Conservation (phyloP, 1,284 basidiomycete genomes). For the Malassezia equina region DNA sequence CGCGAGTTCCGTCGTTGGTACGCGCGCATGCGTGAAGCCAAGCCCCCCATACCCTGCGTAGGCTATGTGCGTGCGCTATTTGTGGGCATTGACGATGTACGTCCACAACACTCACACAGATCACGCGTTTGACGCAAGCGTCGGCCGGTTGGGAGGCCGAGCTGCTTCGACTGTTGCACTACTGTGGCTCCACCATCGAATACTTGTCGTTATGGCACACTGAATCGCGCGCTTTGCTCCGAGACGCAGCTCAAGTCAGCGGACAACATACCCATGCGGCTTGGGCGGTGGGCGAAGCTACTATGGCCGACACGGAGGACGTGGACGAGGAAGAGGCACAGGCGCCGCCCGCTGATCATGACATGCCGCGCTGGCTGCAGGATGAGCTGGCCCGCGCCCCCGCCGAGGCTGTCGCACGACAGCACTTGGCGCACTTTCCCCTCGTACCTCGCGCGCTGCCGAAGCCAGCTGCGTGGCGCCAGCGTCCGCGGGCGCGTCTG, state of each 20-base stretch:
- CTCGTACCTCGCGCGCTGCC: constrained; percentile 7
- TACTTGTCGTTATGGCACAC: constrained; percentile 41
- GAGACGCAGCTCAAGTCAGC: constrained; percentile 38
- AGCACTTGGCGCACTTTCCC: constrained; percentile 34
- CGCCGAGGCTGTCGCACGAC: constrained; percentile 25
- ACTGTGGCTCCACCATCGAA: constrained; percentile 30
- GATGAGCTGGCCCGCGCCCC: constrained; percentile 27
- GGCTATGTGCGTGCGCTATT: constrained; percentile 33
- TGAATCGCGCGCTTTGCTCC: constrained; percentile 36
- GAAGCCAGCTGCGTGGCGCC: constrained; percentile 3
- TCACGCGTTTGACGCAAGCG: constrained; percentile 33
- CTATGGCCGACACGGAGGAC: neutral
- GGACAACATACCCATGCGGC: constrained; percentile 17
- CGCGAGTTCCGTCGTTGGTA: constrained; percentile 44
- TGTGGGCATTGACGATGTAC: constrained; percentile 32
- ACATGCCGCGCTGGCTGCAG: constrained; percentile 43
- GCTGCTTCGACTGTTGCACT: constrained; percentile 36
- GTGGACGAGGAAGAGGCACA: constrained; percentile 2
- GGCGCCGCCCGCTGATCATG: constrained; percentile 17
- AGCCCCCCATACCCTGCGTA: constrained; percentile 33
- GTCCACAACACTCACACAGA: constrained; percentile 7
- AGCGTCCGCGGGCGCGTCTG: constrained; percentile 3
- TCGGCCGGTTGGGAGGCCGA: constrained; percentile 45
- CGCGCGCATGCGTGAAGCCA: constrained; percentile 23
- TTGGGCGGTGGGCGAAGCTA: constrained; percentile 28